Conservation (phyloP, 352 stramenopile species). For the Phytopythium litorale region DNA sequence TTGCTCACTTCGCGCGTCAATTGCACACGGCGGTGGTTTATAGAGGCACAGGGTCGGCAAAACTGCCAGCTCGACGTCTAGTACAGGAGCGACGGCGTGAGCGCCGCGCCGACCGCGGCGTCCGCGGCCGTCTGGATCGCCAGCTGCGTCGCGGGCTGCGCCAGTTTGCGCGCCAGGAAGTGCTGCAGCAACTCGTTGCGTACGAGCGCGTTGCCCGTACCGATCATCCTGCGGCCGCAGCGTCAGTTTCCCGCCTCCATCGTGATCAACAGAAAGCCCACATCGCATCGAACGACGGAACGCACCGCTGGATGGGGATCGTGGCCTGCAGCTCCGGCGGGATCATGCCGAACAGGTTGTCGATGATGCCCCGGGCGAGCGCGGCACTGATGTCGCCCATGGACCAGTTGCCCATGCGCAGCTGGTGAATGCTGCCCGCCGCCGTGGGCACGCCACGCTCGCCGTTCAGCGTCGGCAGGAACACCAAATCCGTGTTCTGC, state of each 20-base stretch:
- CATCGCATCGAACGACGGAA: not conserved
- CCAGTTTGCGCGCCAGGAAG: conserved; percentile 36
- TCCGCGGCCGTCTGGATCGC: conserved; percentile 45
- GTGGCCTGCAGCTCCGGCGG: conserved; percentile 31
- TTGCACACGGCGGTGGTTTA: not conserved
- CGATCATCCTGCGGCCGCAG: conserved; percentile 47
- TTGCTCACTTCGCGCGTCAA: no score
- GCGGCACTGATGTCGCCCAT: conserved; percentile 72
- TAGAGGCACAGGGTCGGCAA: not conserved
- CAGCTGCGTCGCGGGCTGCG: conserved; percentile 22
- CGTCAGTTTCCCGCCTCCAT: not conserved
- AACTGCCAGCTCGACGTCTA: conserved; percentile 1
- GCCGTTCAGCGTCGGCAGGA: conserved; percentile 64
- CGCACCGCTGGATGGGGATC: conserved; percentile 36
- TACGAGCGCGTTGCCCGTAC: conserved; percentile 66
- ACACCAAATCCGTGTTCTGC: conserved; percentile 47
- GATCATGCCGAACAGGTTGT: conserved; percentile 72
- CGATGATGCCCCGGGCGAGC: conserved; percentile 57
- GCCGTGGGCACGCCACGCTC: conserved; percentile 44
- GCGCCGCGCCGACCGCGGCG: conserved; percentile 51
- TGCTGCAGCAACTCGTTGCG: conserved; percentile 58
- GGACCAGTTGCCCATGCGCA: conserved; percentile 62
- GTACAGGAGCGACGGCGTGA: conserved; percentile 32
- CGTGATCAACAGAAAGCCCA: not conserved
- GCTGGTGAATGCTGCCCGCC: conserved; percentile 36